Percentiles rank a stretch among this genome's conserved stretches.
Evolutionary conservation across 805 yeast genomes (phyloP).

Genomic region (Dipodascopsis uninucleata): DNA sequence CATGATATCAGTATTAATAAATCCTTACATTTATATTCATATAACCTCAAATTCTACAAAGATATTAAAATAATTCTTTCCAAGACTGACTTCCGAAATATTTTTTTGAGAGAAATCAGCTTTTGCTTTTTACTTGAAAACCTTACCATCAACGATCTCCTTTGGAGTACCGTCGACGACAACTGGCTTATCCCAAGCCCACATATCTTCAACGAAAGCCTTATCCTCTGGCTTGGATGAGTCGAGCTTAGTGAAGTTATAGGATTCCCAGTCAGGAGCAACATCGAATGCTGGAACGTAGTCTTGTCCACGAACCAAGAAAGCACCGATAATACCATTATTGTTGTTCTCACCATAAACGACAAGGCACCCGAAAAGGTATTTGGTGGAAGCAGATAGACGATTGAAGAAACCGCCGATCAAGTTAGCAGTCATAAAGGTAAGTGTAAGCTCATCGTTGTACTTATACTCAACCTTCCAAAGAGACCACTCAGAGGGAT

Average conservation of each 20-base stretch:
- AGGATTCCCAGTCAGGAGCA: slow-evolving; percentile 99
- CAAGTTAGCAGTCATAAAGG: slow-evolving; percentile 97
- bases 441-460: slow-evolving; percentile 93
- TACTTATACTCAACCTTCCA: slow-evolving; percentile 96
- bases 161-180: slow-evolving; percentile 69
- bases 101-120: too few relatives aligned
- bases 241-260: slow-evolving; percentile 77
- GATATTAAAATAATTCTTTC: too few relatives aligned
- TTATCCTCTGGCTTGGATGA: slow-evolving; percentile 69
- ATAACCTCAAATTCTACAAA: too few relatives aligned
- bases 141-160: slow-evolving; percentile 97
- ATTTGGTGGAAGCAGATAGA: slow-evolving; percentile 85
- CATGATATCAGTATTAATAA: too few relatives aligned
- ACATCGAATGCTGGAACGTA: slow-evolving; percentile 87
- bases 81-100: too few relatives aligned
- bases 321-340: slow-evolving; percentile 95
- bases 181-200: slow-evolving; percentile 98
- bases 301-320: slow-evolving; percentile 94
- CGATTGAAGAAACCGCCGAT: slow-evolving; percentile 98
- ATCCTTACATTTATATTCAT: too few relatives aligned
- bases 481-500: slow-evolving; percentile 89
- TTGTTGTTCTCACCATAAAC: slow-evolving; percentile 98
- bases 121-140: slow-evolving; percentile 86
- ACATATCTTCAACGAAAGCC: slow-evolving; percentile 80
- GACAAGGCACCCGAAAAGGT: slow-evolving; percentile 87